Evolutionary conservation across 2,329 filamentous ascomycete species (phyloP).

Genomic region (Alternaria arborescens): DNA sequence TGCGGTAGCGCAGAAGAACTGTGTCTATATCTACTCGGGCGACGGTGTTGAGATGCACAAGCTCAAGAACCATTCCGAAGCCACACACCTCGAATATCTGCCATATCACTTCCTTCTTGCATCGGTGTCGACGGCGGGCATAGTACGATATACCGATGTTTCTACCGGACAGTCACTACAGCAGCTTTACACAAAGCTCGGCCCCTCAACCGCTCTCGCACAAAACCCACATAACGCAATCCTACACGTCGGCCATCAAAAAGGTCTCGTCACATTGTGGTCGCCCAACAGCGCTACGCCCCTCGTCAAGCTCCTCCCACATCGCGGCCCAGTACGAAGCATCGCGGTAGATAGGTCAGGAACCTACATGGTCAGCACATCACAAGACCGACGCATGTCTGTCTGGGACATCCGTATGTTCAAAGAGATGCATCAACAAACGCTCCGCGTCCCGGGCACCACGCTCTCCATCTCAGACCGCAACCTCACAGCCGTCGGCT

Average conservation of each 20-base stretch:
- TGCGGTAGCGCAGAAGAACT: conserved; percentile 94
- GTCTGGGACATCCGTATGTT: conserved; percentile 96
- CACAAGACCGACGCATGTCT: conserved; percentile 90
- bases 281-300: conserved; percentile 89
- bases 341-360: conserved; percentile 88
- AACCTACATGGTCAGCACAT: conserved; percentile 93
- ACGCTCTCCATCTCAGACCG: conserved; percentile 89
- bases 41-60: conserved; percentile 92
- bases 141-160: conserved; percentile 89
- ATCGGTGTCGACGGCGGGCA: conserved; percentile 83
- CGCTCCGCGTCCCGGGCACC: conserved; percentile 79
- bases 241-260: conserved; percentile 91
- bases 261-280: conserved; percentile 94
- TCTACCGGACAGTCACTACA: conserved; percentile 89
- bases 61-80: conserved; percentile 87
- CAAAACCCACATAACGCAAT: conserved; percentile 95
- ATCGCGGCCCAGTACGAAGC: conserved; percentile 86
- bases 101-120: conserved; percentile 95
- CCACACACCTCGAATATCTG: conserved; percentile 92
- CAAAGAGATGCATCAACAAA: conserved; percentile 87
- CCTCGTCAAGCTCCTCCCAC: conserved; percentile 88
- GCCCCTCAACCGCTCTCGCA: conserved; percentile 80
- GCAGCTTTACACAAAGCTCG: conserved; percentile 84
- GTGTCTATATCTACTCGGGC: conserved; percentile 95
- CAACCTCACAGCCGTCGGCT: conserved; percentile 86